Evolutionary conservation across 306 rosid genomes (phyloP).

Genomic region (Vicia villosa): DNA sequence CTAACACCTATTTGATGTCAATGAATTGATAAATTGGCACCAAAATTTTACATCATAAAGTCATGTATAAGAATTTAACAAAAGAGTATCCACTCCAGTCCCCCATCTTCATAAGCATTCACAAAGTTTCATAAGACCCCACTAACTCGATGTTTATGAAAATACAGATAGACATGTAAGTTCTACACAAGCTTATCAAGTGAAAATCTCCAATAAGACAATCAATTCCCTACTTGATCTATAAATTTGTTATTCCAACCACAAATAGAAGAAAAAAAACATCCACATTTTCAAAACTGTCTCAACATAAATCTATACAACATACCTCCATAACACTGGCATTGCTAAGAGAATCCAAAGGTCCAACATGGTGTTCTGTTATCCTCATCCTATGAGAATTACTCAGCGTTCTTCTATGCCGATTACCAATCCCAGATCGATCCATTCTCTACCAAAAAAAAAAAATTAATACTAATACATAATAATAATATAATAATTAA

Average conservation of each 20-base stretch:
- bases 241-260: background rate
- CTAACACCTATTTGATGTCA: background rate
- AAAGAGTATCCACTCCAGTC: background rate
- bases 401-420: conserved; percentile 69
- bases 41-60: background rate
- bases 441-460: conserved; percentile 74
- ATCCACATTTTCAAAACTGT: background rate
- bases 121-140: no score
- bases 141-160: no score
- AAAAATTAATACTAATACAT: background rate
- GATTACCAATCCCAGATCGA: conserved; percentile 88
- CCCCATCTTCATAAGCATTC: no score
- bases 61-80: background rate
- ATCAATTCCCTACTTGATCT: background rate
- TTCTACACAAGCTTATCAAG: background rate
- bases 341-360: conserved; percentile 71
- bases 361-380: conserved; percentile 60
- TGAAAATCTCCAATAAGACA: background rate
- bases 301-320: conserved; percentile 3
- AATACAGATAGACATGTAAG: background rate
- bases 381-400: conserved; percentile 68
- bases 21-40: background rate
- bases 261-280: background rate
- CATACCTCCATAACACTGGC: conserved; percentile 92
- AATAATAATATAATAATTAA: background rate